Conservation (phyloP, 192 early-diverging fungal species). For the Phycomyces blakesleeanus region DNA sequence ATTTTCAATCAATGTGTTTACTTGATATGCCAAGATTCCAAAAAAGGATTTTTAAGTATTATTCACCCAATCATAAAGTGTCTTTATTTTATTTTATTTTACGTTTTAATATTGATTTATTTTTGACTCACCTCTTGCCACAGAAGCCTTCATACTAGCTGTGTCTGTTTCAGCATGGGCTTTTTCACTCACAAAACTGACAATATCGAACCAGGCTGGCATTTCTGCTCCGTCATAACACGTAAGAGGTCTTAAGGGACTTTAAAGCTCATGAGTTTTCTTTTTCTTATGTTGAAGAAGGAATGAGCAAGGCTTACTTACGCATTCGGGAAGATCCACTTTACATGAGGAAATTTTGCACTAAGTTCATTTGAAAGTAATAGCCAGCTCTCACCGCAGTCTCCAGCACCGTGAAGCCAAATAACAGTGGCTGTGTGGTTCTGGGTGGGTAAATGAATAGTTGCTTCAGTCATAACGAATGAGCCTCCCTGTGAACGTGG, state of each 20-base stretch:
- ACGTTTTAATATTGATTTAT: no score
- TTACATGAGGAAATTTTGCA: conserved; percentile 68
- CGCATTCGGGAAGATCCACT: conserved; percentile 89
- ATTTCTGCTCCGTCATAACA: conserved; percentile 61
- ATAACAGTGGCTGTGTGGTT: conserved; percentile 57
- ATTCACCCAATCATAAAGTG: background rate
- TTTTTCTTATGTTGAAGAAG: background rate
- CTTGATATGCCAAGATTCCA: conserved; percentile 10
- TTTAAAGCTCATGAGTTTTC: background rate
- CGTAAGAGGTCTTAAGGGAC: conserved; percentile 58
- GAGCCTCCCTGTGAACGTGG: no score
- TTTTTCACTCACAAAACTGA: conserved; percentile 44
- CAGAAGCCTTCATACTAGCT: conserved; percentile 61
- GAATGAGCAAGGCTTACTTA: conserved; percentile 27
- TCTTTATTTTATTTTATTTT: background rate
- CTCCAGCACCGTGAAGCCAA: conserved; percentile 57
- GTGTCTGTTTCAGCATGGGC: conserved; percentile 62
- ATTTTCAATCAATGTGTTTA: conserved; percentile 56
- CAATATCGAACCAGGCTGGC: conserved; percentile 78
- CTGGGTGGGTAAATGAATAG: background rate
- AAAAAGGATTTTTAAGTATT: background rate
- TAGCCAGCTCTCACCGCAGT: conserved; percentile 56
- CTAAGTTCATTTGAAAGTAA: conserved; percentile 51
- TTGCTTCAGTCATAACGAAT: no score
- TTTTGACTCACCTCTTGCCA: conserved; percentile 41